Evolutionary conservation across 2,329 filamentous ascomycete species (phyloP).

Genomic region (Lachnellula cervina): DNA sequence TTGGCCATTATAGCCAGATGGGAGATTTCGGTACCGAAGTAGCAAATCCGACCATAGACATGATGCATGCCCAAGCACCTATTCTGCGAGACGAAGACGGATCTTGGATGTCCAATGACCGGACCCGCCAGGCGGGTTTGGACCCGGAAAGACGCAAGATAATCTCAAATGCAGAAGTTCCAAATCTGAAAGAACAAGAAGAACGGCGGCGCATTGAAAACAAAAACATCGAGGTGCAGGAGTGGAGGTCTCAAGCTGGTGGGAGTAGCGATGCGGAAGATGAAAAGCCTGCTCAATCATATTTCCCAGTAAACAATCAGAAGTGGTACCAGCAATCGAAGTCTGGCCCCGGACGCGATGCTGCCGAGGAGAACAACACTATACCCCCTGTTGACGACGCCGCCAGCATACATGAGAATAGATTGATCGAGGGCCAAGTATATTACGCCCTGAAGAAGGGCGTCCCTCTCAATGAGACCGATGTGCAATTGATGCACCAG

Average conservation of each 20-base stretch:
- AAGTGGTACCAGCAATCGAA: constrained; percentile 11
- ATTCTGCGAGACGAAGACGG: constrained; percentile 25
- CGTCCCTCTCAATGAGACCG: constrained; percentile 18
- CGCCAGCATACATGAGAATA: constrained; percentile 30
- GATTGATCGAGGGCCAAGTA: constrained; percentile 26
- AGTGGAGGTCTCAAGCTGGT: constrained; percentile 29
- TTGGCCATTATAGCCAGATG: constrained; percentile 8
- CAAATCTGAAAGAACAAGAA: constrained; percentile 31
- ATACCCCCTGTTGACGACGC: constrained; percentile 26
- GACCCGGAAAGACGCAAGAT: constrained; percentile 26
- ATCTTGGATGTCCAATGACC: constrained; percentile 21
- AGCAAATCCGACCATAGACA: constrained; percentile 6
- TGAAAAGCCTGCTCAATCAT: constrained; percentile 17
- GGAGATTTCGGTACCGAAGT: constrained; percentile 11
- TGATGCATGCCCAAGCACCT: constrained; percentile 3
- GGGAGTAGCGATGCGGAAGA: constrained; percentile 19
- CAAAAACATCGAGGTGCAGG: constrained; percentile 31
- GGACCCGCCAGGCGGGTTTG: constrained; percentile 25
- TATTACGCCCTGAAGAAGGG: constrained; percentile 25
- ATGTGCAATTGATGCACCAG: constrained; percentile 26
- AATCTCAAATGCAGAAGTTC: constrained; percentile 20
- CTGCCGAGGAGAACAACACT: constrained; percentile 16
- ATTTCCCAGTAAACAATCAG: constrained; percentile 13
- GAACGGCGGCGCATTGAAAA: constrained; percentile 23
- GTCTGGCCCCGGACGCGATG: background rate